phyloP scores from a whole-genome alignment of 2,329 filamentous ascomycete species.

The Colletotrichum siamense region DNA sequence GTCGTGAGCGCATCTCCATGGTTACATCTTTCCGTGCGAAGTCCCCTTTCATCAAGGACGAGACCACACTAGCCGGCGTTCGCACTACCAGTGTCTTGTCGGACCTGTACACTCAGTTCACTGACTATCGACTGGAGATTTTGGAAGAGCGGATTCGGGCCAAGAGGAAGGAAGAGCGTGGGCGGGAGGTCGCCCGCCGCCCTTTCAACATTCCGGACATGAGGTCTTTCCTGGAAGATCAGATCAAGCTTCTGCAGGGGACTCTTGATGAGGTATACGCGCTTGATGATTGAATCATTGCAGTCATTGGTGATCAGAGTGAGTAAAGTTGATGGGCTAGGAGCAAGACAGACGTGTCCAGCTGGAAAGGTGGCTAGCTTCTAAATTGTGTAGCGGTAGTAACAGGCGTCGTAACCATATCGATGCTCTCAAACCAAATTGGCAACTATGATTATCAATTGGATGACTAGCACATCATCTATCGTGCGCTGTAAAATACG shows the following conservation, averaged over 20 bases:
- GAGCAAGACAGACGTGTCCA: background rate
- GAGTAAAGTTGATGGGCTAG: rapidly evolving
- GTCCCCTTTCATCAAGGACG: conserved; percentile 39
- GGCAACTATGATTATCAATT: background rate
- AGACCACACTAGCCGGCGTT: background rate
- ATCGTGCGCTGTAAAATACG: rapidly evolving
- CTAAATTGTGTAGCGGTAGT: background rate
- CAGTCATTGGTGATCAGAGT: background rate
- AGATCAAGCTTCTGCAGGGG: background rate
- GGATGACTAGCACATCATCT: background rate
- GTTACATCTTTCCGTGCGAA: conserved; percentile 71
- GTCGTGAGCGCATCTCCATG: conserved; percentile 67
- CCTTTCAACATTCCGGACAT: background rate
- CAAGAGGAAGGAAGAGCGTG: background rate
- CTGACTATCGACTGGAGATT: background rate
- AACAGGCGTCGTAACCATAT: background rate
- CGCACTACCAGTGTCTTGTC: background rate
- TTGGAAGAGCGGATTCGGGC: background rate
- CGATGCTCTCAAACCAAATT: background rate
- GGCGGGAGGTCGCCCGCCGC: background rate
- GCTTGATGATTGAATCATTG: background rate
- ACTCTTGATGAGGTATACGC: background rate
- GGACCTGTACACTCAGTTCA: background rate
- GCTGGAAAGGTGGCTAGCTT: rapidly evolving
- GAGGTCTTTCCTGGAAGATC: background rate